Base-by-base conservation (phyloP, 2,329 filamentous ascomycete genomes). In the Colletotrichum melonis region DNA sequence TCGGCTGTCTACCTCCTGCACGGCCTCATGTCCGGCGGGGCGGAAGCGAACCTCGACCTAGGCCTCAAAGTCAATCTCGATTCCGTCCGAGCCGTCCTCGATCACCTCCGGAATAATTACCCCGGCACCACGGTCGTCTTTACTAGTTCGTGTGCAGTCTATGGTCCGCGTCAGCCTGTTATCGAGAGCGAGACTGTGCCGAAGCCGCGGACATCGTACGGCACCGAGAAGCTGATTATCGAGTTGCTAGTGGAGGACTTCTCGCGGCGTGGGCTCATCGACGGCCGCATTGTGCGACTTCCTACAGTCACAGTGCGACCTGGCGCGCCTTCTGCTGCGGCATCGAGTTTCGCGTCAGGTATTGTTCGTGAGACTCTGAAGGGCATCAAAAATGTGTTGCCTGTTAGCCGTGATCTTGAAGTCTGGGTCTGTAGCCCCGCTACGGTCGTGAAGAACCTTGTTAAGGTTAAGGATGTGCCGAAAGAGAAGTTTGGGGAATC, bases 11-110 rank as follows among this genome's bases (percentile, higher is more conserved):
- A 90, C 78, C 85, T 91, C 62, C 87, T 92, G 72, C 90, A 92
- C 77, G 90, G 90, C 54, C 89, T 92, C 81, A 92, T 92, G 90
- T 91, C 89, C 0, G 86, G 86, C 26, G 90, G 89, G 7, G 87
- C 89, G 14, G 90, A 92, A 81, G 88, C 88, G 16, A 88, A 92
- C 65, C 82, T 90, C 83, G 79, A 89, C 82, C 76, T 86, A 81
- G 72, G 90, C 0, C 84, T 90, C 73, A 84, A 82, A 56, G 89
- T 91, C 67, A 92, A 92, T 77, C 83, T 91, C 58, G 89, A 91
- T 75, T 88, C 87, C 2, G 89, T 89, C 2, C 84, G 88, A 26
- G 78, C 81, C 38, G 79, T 92, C 0, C 82, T 92, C 7, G 89
- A 92, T 62, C 81, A 82, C 16, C 81, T 91, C 49, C 84, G 89